Percentiles rank a stretch among this genome's conserved stretches.
These are phyloP conservation scores for Plenodomus lindquistii DNA, from an alignment of 2,329 filamentous ascomycete genomes.

Conservation along the genomic window DNA sequence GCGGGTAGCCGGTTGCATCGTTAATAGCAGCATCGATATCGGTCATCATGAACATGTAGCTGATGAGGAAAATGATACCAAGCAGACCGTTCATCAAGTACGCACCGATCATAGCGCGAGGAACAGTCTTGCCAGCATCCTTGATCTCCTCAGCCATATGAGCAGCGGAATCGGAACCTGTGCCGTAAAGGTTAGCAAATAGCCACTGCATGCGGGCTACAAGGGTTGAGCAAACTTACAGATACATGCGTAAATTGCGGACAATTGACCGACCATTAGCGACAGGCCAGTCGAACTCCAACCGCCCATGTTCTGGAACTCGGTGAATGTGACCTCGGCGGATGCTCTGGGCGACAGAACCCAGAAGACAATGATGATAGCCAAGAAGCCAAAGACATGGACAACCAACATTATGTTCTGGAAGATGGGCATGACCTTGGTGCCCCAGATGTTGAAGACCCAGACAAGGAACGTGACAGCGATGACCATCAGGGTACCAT, in stretches of 20 bases:
- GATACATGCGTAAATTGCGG: conserved; percentile 41
- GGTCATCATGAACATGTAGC: conserved; percentile 41
- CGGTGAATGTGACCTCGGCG: conserved; percentile 35
- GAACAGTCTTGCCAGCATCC: conserved; percentile 47
- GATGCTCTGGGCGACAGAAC: conserved; percentile 36
- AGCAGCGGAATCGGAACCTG: conserved; percentile 46
- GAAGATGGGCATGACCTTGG: conserved; percentile 37
- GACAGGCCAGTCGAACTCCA: conserved; percentile 46
- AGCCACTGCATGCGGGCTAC: not conserved
- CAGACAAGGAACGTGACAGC: conserved; percentile 50
- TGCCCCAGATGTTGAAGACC: conserved; percentile 46
- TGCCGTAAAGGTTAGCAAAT: conserved; percentile 10
- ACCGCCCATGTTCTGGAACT: conserved; percentile 44
- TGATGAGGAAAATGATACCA: conserved; percentile 41
- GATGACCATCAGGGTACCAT: conserved; percentile 55
- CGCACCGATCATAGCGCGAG: conserved; percentile 47
- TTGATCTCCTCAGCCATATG: conserved; percentile 52
- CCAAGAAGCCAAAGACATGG: conserved; percentile 52
- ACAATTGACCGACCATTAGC: conserved; percentile 48
- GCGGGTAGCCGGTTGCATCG: conserved; percentile 36
- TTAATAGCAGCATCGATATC: conserved; percentile 33
- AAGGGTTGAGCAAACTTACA: conserved; percentile 19
- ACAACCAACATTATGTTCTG: conserved; percentile 44
- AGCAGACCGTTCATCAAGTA: conserved; percentile 46
- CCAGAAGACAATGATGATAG: conserved; percentile 48